Conservation (phyloP, 83 land plant species). For the Diphasiastrum complanatum region DNA sequence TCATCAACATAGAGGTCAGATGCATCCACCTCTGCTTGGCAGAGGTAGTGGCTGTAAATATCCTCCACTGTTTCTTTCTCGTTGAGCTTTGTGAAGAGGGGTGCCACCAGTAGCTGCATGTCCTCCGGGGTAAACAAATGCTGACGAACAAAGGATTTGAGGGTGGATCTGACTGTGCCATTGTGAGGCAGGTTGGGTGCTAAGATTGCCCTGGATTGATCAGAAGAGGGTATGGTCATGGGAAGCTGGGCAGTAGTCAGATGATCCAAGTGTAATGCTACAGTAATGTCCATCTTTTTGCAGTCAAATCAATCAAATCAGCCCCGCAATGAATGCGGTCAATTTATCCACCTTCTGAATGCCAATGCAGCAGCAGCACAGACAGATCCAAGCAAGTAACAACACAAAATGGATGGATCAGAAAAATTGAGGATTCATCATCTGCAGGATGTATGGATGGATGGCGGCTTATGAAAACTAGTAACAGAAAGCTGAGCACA, state of each 20-base stretch:
- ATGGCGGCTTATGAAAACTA: too few relatives aligned
- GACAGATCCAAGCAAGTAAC: too few relatives aligned
- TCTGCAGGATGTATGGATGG: too few relatives aligned
- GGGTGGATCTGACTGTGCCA: conserved; percentile 33
- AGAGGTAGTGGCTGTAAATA: conserved; percentile 34
- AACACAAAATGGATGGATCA: too few relatives aligned
- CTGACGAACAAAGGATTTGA: conserved; percentile 32
- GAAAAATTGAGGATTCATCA: too few relatives aligned
- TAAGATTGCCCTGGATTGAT: conserved; percentile 19
- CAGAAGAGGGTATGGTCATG: conserved; percentile 9
- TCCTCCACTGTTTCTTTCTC: conserved; percentile 40
- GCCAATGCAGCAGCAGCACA: too few relatives aligned
- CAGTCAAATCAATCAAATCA: too few relatives aligned
- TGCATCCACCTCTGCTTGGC: conserved; percentile 36
- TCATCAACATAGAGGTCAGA: conserved; percentile 40
- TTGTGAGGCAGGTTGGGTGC: conserved; percentile 34
- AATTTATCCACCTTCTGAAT: too few relatives aligned
- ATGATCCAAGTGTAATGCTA: conserved; percentile 34
- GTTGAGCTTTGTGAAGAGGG: conserved; percentile 31
- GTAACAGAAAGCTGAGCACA: too few relatives aligned
- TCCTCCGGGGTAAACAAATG: conserved; percentile 26
- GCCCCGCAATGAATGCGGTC: too few relatives aligned
- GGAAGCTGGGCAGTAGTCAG: conserved; percentile 24
- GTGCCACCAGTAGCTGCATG: conserved; percentile 34
- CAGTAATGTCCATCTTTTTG: conserved; percentile 28